These are phyloP conservation scores for Podospora didyma DNA, from an alignment of 495 filamentous ascomycete species.

Conservation along the genomic window DNA sequence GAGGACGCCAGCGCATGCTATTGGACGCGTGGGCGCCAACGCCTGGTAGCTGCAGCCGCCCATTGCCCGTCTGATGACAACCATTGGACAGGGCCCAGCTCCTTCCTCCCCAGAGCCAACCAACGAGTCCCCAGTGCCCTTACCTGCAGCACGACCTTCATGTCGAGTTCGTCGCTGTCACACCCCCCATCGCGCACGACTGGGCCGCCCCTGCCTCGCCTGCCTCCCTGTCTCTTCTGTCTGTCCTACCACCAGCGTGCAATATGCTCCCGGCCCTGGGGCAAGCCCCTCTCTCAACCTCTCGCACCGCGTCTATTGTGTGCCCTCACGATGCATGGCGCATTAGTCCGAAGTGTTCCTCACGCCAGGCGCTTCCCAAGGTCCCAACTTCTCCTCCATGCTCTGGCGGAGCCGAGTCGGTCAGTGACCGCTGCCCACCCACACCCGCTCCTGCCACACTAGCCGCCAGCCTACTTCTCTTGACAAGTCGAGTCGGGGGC, in stretches of 20 bases:
- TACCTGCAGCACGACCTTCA: not conserved
- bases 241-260: not conserved
- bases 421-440: not conserved
- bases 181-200: not conserved
- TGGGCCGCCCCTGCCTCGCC: not conserved
- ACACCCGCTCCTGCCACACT: not conserved
- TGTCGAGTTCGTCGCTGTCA: not conserved
- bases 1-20: not conserved
- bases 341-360: not conserved
- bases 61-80: not conserved
- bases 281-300: not conserved
- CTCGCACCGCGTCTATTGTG: conserved; percentile 16
- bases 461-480: conserved; percentile 8
- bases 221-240: not conserved
- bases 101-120: conserved; percentile 2
- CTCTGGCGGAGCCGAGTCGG: not conserved
- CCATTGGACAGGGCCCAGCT: not conserved
- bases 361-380: conserved; percentile 19
- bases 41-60: conserved; percentile 24
- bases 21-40: conserved; percentile 30
- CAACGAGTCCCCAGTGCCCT: not conserved
- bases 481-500: not conserved
- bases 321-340: not conserved
- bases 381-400: not conserved
- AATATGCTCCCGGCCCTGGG: not conserved